These are phyloP conservation scores for Spathaspora sp. DNA, from an alignment of 1,139 yeast genomes.

Conservation along the genomic window DNA sequence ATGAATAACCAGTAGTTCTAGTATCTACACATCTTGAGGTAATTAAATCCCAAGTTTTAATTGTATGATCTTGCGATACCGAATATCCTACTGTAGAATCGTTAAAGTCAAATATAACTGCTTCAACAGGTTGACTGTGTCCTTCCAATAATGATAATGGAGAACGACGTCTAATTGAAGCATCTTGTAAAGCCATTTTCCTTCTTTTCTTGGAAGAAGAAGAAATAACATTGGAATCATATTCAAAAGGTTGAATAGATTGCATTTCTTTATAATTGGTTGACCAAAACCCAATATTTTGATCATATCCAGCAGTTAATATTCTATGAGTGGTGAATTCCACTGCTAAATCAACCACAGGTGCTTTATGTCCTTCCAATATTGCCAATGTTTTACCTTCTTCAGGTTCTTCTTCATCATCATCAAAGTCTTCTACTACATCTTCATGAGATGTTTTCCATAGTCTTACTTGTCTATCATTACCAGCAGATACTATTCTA, in stretches of 20 bases:
- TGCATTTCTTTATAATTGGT: conserved; percentile 82
- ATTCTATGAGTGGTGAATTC: conserved; percentile 53
- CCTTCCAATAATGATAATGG: conserved; percentile 77
- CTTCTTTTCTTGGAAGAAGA: conserved; percentile 89
- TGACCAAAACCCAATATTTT: conserved; percentile 85
- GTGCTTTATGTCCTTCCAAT: conserved; percentile 85
- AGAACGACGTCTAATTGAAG: conserved; percentile 75
- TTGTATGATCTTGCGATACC: conserved; percentile 91
- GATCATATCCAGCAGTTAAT: conserved; percentile 83
- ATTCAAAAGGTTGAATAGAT: conserved; percentile 60
- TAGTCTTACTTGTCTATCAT: conserved; percentile 83
- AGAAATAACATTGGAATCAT: conserved; percentile 52
- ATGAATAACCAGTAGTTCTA: conserved; percentile 82
- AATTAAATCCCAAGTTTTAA: conserved; percentile 93
- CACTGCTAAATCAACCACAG: conserved; percentile 77
- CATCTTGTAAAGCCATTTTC: conserved; percentile 75
- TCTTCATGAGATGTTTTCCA: conserved; percentile 72
- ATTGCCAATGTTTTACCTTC: conserved; percentile 79
- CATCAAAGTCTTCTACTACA: conserved; percentile 29
- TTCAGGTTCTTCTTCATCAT: conserved; percentile 50
- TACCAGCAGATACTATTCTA: conserved; percentile 80
- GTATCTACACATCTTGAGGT: conserved; percentile 84
- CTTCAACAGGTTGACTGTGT: conserved; percentile 86
- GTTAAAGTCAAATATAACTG: conserved; percentile 65
- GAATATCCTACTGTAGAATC: conserved; percentile 88